phyloP scores from a whole-genome alignment of 129 eudicot species.

The Silybum marianum region DNA sequence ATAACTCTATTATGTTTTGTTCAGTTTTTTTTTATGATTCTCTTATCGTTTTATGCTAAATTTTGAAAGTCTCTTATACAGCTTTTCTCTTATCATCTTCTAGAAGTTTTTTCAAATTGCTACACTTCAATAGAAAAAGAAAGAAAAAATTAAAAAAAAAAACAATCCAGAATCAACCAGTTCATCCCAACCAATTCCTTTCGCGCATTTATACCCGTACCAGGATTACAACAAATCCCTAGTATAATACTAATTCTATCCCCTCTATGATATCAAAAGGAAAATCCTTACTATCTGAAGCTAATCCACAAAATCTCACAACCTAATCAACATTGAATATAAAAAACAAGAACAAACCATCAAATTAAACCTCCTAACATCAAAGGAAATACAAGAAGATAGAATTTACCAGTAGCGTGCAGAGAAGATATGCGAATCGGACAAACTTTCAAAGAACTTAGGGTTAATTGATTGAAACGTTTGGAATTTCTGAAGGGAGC shows the following conservation, averaged over 20 bases:
- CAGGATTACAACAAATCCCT: slow-evolving; percentile 6
- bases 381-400: neutral
- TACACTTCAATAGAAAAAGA: neutral
- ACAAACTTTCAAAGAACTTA: slow-evolving; percentile 31
- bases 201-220: neutral
- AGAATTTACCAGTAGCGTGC: slow-evolving; percentile 50
- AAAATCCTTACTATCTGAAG: slow-evolving; percentile 7
- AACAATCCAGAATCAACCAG: neutral
- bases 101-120: neutral
- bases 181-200: slow-evolving; percentile 7
- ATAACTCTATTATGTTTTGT: neutral
- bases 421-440: slow-evolving; percentile 23
- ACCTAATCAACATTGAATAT: neutral
- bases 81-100: neutral
- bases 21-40: neutral
- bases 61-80: neutral
- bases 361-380: neutral
- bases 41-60: neutral
- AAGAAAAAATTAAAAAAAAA: neutral
- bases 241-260: neutral
- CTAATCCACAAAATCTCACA: slow-evolving; percentile 10
- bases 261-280: neutral
- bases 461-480: slow-evolving; percentile 25
- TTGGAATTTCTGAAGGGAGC: slow-evolving; percentile 12
- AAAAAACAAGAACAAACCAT: slow-evolving; percentile 13